A percentile compares a stretch with the other conserved stretches of the same genome.
Conservation (phyloP, 306 rosid genomes). For the Inga leiocalycina region DNA sequence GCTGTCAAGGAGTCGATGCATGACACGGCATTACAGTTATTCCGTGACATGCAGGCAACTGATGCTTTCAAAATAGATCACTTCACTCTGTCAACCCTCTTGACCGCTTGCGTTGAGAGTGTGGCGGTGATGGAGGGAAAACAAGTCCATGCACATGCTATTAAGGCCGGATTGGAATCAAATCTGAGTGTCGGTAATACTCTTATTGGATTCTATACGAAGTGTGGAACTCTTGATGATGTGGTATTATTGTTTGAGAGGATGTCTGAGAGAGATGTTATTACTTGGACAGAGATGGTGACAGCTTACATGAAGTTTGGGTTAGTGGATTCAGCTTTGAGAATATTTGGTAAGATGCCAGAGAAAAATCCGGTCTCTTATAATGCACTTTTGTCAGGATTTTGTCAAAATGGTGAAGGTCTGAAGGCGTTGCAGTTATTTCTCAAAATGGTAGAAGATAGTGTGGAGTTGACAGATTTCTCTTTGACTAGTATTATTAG, state of each 20-base stretch:
- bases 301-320: conserved; percentile 72
- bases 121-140: conserved; percentile 49
- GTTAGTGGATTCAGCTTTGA: conserved; percentile 55
- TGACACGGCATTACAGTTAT: conserved; percentile 50
- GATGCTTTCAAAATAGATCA: conserved; percentile 47
- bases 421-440: conserved; percentile 60
- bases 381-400: conserved; percentile 77
- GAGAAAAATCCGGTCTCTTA: conserved; percentile 59
- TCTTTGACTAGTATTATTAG: conserved; percentile 60
- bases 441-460: conserved; percentile 53
- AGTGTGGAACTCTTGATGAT: conserved; percentile 49
- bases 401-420: conserved; percentile 64
- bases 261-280: conserved; percentile 65
- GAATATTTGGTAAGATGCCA: conserved; percentile 67
- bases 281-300: conserved; percentile 79
- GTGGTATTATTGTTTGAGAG: conserved; percentile 56
- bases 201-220: conserved; percentile 65
- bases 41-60: conserved; percentile 47
- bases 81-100: conserved; percentile 67
- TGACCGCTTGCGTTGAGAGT: conserved; percentile 59
- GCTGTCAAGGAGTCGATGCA: conserved; percentile 51
- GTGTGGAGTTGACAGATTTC: conserved; percentile 66
- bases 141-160: conserved; percentile 63
- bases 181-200: conserved; percentile 73
- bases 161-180: conserved; percentile 67